Conservation (phyloP, 2,329 filamentous ascomycete genomes). For the Xylaria arbuscula region DNA sequence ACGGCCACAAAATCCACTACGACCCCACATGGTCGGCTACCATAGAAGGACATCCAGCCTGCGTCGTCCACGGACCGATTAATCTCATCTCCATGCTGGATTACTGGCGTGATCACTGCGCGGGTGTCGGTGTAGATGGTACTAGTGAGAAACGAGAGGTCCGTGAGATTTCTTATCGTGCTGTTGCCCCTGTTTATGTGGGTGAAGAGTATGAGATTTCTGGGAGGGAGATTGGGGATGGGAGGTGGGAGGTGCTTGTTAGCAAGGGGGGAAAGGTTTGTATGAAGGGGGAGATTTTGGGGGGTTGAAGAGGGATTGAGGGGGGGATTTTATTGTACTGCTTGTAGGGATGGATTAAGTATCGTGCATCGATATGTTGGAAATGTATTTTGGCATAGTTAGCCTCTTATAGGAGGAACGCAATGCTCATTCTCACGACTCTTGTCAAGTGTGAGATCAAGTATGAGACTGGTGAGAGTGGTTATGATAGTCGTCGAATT, state of each 20-base stretch:
- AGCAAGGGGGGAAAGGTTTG: constrained; percentile 54
- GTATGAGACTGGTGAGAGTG: no score
- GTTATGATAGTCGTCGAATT: background rate
- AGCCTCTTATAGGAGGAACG: no score
- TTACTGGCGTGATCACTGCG: constrained; percentile 68
- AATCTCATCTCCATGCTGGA: constrained; percentile 79
- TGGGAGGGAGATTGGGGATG: constrained; percentile 60
- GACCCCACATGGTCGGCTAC: constrained; percentile 72
- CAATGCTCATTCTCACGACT: no score
- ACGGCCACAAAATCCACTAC: constrained; percentile 87
- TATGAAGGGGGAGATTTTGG: constrained; percentile 53
- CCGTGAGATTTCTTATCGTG: constrained; percentile 69
- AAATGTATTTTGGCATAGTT: no score
- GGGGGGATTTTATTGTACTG: background rate
- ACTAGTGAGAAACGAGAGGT: constrained; percentile 40
- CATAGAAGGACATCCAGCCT: constrained; percentile 74
- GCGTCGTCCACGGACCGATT: constrained; percentile 84
- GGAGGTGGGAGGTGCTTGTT: constrained; percentile 59
- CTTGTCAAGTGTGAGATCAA: no score
- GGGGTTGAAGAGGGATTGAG: background rate
- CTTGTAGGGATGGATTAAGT: no score
- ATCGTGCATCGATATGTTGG: no score
- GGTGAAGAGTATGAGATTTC: constrained; percentile 71
- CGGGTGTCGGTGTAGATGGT: constrained; percentile 20
- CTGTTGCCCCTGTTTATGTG: constrained; percentile 76